Evolutionary conservation across 2,329 filamentous ascomycete species (phyloP).

Genomic region (Epichloe sibirici): DNA sequence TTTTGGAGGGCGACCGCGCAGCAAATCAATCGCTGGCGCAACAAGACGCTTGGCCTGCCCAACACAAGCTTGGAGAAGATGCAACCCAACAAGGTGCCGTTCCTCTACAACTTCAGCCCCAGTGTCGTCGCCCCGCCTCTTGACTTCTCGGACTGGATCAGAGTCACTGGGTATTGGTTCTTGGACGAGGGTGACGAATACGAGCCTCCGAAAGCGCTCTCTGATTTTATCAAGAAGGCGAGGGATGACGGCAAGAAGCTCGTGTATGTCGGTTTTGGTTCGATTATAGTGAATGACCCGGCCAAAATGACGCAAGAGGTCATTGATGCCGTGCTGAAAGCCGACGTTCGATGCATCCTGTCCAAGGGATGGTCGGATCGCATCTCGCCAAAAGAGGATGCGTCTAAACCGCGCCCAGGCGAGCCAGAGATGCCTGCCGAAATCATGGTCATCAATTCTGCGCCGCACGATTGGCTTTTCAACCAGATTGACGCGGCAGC

Average conservation of each 20-base stretch:
- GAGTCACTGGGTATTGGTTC: slow-evolving; percentile 97
- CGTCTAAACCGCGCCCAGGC: slow-evolving; percentile 37
- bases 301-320: slow-evolving; percentile 84
- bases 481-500: slow-evolving; percentile 84
- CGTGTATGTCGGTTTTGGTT: slow-evolving; percentile 94
- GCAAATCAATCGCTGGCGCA: slow-evolving; percentile 89
- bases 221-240: slow-evolving; percentile 73
- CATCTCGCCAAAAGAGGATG: slow-evolving; percentile 34
- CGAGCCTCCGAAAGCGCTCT: slow-evolving; percentile 62
- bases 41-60: slow-evolving; percentile 63
- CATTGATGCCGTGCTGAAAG: slow-evolving; percentile 78
- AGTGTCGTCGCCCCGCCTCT: slow-evolving; percentile 87
- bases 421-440: slow-evolving; percentile 60
- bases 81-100: slow-evolving; percentile 95
- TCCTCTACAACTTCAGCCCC: slow-evolving; percentile 94
- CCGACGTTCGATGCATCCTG: slow-evolving; percentile 86
- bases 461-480: slow-evolving; percentile 96
- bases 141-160: slow-evolving; percentile 96
- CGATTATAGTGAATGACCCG: slow-evolving; percentile 86
- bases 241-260: slow-evolving; percentile 75
- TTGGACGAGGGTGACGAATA: slow-evolving; percentile 64
- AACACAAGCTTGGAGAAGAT: slow-evolving; percentile 79
- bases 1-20: slow-evolving; percentile 91
- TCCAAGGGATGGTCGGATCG: slow-evolving; percentile 97
- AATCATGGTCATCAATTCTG: slow-evolving; percentile 79